Evolutionary conservation across 176 grass and related monocot genomes (phyloP).

Genomic region (Zoysia pacifica): DNA sequence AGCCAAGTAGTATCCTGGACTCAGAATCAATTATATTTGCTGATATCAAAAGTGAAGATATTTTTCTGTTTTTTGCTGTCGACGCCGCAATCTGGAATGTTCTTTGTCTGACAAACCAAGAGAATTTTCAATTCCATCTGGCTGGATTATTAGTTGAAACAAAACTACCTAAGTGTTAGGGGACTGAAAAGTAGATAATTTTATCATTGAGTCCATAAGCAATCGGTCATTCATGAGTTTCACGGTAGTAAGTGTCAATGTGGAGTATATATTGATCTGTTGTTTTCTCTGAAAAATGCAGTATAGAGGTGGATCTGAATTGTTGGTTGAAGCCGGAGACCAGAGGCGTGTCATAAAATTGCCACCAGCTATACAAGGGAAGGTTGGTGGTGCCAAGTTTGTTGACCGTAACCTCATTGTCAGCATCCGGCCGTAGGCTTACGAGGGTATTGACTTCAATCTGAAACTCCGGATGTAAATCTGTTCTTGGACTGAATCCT

Average conservation of each 20-base stretch:
- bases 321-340: constrained; percentile 84
- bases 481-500: too few relatives aligned
- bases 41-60: not conserved
- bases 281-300: constrained; percentile 49
- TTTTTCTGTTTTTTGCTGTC: not conserved
- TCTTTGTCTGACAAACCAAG: not conserved
- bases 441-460: not conserved
- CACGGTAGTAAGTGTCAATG: not conserved
- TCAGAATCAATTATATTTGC: not conserved
- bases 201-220: not conserved
- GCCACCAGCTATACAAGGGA: constrained; percentile 65
- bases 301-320: constrained; percentile 80
- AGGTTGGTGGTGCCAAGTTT: constrained; percentile 75
- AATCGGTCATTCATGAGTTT: not conserved
- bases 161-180: too few relatives aligned
- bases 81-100: not conserved
- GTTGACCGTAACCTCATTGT: constrained; percentile 70
- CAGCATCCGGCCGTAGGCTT: constrained; percentile 50
- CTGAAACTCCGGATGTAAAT: too few relatives aligned
- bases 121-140: constrained; percentile 19
- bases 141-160: not conserved
- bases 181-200: too few relatives aligned
- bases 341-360: constrained; percentile 89
- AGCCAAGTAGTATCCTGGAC: too few relatives aligned
- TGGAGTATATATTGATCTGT: not conserved